Conservation (phyloP, 202 grass and related monocot genomes). For the Thinopyrum obtusiflorum region DNA sequence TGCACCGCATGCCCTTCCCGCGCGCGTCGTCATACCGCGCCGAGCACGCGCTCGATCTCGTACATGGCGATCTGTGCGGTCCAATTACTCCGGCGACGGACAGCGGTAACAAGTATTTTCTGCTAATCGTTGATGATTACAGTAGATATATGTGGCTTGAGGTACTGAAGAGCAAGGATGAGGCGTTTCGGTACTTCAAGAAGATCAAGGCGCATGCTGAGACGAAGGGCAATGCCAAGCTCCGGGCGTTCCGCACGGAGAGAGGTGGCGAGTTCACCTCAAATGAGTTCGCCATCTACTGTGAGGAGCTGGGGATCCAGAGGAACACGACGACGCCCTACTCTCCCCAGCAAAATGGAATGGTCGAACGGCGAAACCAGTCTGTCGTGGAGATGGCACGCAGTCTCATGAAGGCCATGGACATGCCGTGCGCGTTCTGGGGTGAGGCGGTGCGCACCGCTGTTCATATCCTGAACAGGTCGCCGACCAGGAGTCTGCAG, state of each 20-base stretch:
- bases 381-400: neutral
- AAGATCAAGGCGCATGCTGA: neutral
- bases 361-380: neutral
- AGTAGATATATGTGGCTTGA: neutral
- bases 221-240: fast-evolving
- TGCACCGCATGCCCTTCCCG: neutral
- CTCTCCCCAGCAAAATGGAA: neutral
- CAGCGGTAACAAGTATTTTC: neutral
- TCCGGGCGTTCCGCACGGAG: neutral
- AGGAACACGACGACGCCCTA: neutral
- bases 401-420: neutral
- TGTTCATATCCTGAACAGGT: neutral
- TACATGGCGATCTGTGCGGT: neutral
- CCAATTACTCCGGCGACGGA: neutral
- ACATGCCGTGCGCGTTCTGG: neutral
- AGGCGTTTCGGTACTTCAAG: neutral
- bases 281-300: neutral
- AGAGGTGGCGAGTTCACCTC: neutral
- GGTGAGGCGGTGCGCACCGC: neutral
- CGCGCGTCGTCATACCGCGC: neutral
- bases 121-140: neutral
- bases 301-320: neutral
- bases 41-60: fast-evolving
- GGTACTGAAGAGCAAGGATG: neutral
- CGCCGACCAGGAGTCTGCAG: neutral